Evolutionary conservation across 495 filamentous ascomycete genomes (phyloP).

Genomic region (Amniculicola lignicola): DNA sequence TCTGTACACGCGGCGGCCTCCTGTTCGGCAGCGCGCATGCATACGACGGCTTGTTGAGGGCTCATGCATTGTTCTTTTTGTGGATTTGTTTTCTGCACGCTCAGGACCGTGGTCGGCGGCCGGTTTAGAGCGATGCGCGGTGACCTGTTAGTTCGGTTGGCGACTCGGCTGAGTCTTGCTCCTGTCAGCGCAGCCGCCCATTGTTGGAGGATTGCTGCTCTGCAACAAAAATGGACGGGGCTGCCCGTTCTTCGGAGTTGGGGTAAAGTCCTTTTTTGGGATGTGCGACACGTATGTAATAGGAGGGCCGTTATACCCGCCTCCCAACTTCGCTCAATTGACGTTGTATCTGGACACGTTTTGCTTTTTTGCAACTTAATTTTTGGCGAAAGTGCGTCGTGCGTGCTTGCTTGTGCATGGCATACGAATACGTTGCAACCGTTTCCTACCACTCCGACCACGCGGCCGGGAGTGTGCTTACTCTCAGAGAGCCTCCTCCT

Average conservation of each 20-base stretch:
- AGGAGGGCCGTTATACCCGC: conserved; percentile 3
- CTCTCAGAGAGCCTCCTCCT: neutral
- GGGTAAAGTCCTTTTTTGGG: neutral
- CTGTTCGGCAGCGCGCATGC: neutral
- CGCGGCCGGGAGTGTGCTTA: neutral
- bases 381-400: neutral
- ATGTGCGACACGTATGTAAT: neutral
- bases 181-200: neutral
- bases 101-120: too few species aligned
- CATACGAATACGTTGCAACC: neutral
- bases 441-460: neutral
- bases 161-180: too few species aligned
- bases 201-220: neutral
- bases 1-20: neutral
- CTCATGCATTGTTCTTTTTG: neutral
- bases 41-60: neutral
- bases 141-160: neutral
- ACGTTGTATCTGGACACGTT: neutral
- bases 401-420: neutral
- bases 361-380: neutral
- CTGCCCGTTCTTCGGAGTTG: neutral
- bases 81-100: too few species aligned
- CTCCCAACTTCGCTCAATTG: neutral
- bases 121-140: neutral
- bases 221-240: neutral